Percentiles rank a stretch among this genome's conserved stretches.
Evolutionary conservation across 1,284 basidiomycete genomes (phyloP).

Genomic region (Caloboletus firmus): DNA sequence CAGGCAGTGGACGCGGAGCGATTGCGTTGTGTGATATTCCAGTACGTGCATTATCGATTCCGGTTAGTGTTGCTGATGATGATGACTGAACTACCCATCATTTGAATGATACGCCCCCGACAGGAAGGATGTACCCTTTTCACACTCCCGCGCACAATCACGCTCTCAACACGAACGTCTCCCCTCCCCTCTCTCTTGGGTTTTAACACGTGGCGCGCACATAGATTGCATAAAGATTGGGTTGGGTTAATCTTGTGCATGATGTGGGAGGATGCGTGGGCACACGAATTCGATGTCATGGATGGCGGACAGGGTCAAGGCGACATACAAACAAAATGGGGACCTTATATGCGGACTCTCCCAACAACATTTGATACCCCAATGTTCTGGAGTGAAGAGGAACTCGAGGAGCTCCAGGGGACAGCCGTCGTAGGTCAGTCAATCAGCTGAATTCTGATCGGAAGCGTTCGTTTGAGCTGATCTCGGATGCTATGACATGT

Average conservation of each 20-base stretch:
- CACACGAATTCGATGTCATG: constrained; percentile 16
- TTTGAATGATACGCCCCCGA: neutral
- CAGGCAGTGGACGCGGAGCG: constrained; percentile 67
- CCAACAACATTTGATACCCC: constrained; percentile 84
- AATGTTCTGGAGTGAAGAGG: constrained; percentile 88
- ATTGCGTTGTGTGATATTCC: constrained; percentile 71
- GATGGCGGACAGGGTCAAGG: constrained; percentile 37
- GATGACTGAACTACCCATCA: neutral
- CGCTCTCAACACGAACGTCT: constrained; percentile 81
- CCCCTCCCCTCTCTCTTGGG: constrained; percentile 60
- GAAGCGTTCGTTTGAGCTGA: constrained; percentile 5
- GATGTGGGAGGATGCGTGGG: constrained; percentile 84
- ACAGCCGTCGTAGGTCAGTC: constrained; percentile 83
- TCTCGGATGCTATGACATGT: neutral
- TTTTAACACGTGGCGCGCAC: constrained; percentile 57
- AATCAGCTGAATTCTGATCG: neutral
- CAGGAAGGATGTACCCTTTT: constrained; percentile 79
- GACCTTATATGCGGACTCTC: constrained; percentile 45
- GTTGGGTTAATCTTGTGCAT: constrained; percentile 86
- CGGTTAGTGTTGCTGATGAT: neutral
- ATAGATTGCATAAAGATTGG: constrained; percentile 74
- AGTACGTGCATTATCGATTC: constrained; percentile 42
- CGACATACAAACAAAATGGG: constrained; percentile 43
- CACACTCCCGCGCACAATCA: constrained; percentile 74
- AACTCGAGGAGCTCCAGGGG: constrained; percentile 77